Evolutionary conservation across 164 flowering plant species (phyloP).

Genomic region (Vitis cinerea): DNA sequence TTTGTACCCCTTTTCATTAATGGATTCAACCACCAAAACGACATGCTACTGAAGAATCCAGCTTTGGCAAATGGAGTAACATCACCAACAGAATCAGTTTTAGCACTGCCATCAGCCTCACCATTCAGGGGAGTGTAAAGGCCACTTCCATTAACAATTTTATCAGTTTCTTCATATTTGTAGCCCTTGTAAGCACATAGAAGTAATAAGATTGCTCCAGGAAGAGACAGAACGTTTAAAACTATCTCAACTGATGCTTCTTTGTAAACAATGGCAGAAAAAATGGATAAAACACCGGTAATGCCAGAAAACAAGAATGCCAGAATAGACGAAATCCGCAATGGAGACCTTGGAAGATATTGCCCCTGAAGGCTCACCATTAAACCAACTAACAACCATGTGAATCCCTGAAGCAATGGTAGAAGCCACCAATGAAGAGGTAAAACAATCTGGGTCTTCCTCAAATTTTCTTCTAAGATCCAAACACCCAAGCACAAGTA

Average conservation of each 20-base stretch:
- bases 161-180: constrained; percentile 22
- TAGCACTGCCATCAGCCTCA: constrained; percentile 17
- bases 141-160: not conserved
- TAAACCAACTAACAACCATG: constrained; percentile 35
- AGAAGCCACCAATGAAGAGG: constrained; percentile 22
- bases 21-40: constrained; percentile 80
- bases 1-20: constrained; percentile 59
- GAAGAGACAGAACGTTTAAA: constrained; percentile 35
- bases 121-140: constrained; percentile 41
- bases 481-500: constrained; percentile 37
- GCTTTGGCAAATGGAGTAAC: constrained; percentile 54
- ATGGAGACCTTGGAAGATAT: constrained; percentile 18
- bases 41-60: constrained; percentile 45
- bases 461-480: constrained; percentile 32
- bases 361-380: constrained; percentile 27
- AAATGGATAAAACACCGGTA: constrained; percentile 28
- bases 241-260: constrained; percentile 20
- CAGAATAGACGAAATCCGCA: constrained; percentile 25
- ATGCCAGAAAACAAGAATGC: constrained; percentile 29
- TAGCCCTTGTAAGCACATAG: constrained; percentile 27
- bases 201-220: constrained; percentile 41
- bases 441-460: constrained; percentile 12
- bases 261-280: constrained; percentile 18
- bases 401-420: constrained; percentile 31
- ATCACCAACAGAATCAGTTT: constrained; percentile 15